Evolutionary conservation across 768 basidiomycete genomes (phyloP).

Genomic region (Rhodotorula toruloides): DNA sequence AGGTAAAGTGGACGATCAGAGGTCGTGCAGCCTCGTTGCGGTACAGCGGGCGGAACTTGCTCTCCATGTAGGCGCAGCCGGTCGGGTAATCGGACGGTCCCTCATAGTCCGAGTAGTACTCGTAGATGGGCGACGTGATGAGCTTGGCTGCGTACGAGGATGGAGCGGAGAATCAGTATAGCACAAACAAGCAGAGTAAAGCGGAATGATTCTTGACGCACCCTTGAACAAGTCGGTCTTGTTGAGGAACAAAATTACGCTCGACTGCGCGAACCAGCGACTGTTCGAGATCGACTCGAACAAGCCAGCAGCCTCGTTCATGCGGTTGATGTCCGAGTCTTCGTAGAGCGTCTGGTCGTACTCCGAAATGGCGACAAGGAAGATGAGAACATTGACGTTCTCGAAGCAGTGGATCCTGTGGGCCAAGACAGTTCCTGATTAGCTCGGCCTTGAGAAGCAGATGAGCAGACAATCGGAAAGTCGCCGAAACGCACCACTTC

Average conservation of each 20-base stretch:
- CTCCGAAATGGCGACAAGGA: slow-evolving; percentile 87
- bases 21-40: slow-evolving; percentile 58
- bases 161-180: too few species aligned
- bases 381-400: slow-evolving; percentile 88
- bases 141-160: slow-evolving; percentile 57
- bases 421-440: neutral
- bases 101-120: slow-evolving; percentile 85
- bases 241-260: slow-evolving; percentile 58
- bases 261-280: slow-evolving; percentile 92
- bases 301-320: slow-evolving; percentile 92
- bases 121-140: slow-evolving; percentile 68
- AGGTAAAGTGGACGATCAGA: slow-evolving; percentile 38
- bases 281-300: slow-evolving; percentile 99
- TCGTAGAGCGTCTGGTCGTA: slow-evolving; percentile 84
- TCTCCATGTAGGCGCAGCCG: slow-evolving; percentile 72
- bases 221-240: slow-evolving; percentile 70
- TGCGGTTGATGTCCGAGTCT: slow-evolving; percentile 61
- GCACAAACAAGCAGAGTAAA: neutral
- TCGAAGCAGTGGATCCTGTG: slow-evolving; percentile 78
- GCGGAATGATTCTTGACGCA: neutral
- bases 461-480: neutral
- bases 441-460: neutral
- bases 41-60: slow-evolving; percentile 82
- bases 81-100: slow-evolving; percentile 80
- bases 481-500: slow-evolving; percentile 58